Conservation (phyloP, 805 yeast genomes). For the Yarrowia sp. region DNA sequence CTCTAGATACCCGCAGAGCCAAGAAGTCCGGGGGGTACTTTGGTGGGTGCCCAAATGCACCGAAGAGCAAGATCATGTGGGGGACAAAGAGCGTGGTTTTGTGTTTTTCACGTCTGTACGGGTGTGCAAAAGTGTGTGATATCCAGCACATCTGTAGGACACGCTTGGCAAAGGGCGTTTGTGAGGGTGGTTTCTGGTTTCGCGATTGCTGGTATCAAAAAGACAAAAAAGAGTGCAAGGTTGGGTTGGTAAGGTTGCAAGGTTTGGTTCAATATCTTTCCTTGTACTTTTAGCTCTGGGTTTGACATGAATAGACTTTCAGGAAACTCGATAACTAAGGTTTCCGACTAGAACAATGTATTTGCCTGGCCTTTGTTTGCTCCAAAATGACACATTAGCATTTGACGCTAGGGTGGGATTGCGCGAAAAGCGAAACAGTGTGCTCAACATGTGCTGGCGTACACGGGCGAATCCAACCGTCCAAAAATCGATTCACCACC, state of each 20-base stretch:
- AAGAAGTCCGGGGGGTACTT: neutral
- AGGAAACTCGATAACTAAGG: neutral
- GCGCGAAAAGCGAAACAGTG: neutral
- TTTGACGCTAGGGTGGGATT: conserved; percentile 2
- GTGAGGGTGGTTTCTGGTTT: too few relatives aligned
- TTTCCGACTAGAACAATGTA: neutral
- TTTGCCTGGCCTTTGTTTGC: neutral
- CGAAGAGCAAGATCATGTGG: neutral
- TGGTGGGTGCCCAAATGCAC: neutral
- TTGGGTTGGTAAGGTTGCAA: neutral
- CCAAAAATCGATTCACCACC: neutral
- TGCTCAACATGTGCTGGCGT: neutral
- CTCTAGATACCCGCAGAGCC: neutral
- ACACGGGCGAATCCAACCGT: too few relatives aligned
- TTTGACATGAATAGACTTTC: neutral
- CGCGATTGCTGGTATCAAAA: neutral
- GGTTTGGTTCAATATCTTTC: neutral
- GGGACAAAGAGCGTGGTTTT: neutral
- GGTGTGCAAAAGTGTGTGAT: too few relatives aligned
- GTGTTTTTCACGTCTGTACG: too few relatives aligned
- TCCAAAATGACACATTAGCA: neutral
- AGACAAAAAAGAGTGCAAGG: neutral
- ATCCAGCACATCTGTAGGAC: too few relatives aligned
- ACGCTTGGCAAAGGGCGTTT: too few relatives aligned
- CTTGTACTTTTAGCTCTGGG: neutral